Evolutionary conservation across 202 grass and related monocot species (phyloP), one percentile per base, ranked within the genome.

Genomic region (Musa balbisiana): DNA sequence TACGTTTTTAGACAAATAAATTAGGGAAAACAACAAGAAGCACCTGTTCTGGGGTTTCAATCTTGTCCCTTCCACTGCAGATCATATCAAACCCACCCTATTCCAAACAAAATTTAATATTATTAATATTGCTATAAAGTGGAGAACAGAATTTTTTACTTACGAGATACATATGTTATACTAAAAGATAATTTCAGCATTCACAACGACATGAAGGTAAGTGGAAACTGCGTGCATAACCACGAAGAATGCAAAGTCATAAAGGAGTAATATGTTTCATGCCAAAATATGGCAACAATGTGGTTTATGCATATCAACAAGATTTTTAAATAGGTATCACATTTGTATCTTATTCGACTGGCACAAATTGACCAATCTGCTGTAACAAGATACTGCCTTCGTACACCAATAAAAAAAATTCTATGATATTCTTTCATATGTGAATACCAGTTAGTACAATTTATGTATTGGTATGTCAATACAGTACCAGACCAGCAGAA

Each of bases 71-170:
- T 85, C 95, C 95, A 83, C 95, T 99, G 82, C 95, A 99, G 79
- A 99, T 99, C 95, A 99, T 99, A 72, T 99, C 95, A 70, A 99
- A 99, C 76, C 95, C 95, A 49, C 95, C 95, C 95, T 97, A 71
- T 22, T 74, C 33, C 53, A 62, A 69, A 20, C 27, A 78, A 69
- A 54, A 59, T 25, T 62, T 22, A 25, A 33, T 24, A 56, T 56
- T 43, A 43, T 43, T 43, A 43, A 43, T 43, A 43, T 43, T 43
- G 33, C 33, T 43, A 43, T 43, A 6, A 8, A 43, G 33, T 43
- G 4, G 33, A 43, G 33, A 43, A 43, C 4, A 43, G 4, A 43
- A 43, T 43, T 43, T 25, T 33, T 6, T 15, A 19, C 16, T 16
- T 3, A 17, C 43, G 15, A 19, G 8, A 6, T 67, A 67, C 13